These are phyloP conservation scores for Globisporangium recalcitrans DNA, from an alignment of 352 stramenopile species.

Conservation along the genomic window DNA sequence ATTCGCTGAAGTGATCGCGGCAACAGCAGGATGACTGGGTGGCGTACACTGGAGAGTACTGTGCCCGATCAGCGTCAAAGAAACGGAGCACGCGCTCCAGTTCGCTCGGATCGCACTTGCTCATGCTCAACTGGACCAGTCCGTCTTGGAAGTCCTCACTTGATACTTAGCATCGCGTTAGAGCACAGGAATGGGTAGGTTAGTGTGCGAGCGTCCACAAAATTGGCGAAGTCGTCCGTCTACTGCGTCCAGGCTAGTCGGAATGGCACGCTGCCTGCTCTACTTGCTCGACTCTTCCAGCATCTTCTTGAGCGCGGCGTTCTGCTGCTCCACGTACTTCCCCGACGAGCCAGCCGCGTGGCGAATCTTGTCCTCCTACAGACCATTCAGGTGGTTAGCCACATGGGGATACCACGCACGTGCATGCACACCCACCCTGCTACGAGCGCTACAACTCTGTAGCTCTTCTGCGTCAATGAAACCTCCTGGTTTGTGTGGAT, in stretches of 20 bases:
- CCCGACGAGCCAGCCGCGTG: conserved; percentile 37
- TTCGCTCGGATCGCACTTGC: conserved; percentile 28
- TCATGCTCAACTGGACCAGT: conserved; percentile 37
- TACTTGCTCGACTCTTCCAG: conserved; percentile 32
- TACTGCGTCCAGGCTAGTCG: too few species aligned
- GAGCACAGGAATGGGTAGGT: background rate
- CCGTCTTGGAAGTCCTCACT: conserved; percentile 33
- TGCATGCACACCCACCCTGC: background rate
- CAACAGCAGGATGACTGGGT: background rate
- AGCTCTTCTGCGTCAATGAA: background rate
- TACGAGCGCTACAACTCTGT: background rate
- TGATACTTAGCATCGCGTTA: background rate
- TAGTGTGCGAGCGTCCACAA: background rate
- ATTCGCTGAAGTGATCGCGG: background rate
- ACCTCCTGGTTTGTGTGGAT: background rate
- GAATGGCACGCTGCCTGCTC: background rate
- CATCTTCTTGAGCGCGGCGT: conserved; percentile 54
- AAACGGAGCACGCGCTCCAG: conserved; percentile 45
- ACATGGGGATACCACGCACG: conserved; percentile 3
- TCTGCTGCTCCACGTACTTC: conserved; percentile 59
- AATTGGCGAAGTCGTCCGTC: background rate
- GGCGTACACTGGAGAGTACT: too few species aligned
- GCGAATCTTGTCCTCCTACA: conserved; percentile 64
- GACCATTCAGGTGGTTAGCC: too few species aligned
- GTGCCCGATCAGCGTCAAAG: too few species aligned